A percentile compares a stretch with the other conserved stretches of the same genome.
phyloP scores from a whole-genome alignment of 2,329 filamentous ascomycete species.

The Colletotrichum sp. region DNA sequence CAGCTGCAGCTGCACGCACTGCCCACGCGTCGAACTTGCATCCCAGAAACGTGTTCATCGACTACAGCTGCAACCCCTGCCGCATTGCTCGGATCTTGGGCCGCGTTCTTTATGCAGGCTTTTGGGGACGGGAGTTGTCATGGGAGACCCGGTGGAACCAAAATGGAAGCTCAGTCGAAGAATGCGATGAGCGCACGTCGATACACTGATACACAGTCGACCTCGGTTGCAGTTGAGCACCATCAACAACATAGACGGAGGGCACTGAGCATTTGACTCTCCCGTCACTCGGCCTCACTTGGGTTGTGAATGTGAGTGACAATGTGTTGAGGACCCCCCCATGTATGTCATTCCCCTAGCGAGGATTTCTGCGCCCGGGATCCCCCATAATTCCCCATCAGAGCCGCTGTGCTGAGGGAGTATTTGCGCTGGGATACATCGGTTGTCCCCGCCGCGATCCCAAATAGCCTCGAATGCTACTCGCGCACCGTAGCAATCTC shows the following conservation, averaged over 20 bases:
- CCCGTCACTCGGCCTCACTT: neutral
- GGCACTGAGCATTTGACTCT: neutral
- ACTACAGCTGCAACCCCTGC: slow-evolving; percentile 14
- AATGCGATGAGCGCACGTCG: slow-evolving; percentile 5
- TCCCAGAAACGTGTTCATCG: slow-evolving; percentile 1
- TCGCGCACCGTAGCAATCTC: neutral
- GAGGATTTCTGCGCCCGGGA: neutral
- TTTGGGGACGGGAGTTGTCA: slow-evolving; percentile 4
- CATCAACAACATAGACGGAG: neutral
- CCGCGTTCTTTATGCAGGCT: neutral
- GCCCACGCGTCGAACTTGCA: slow-evolving; percentile 15
- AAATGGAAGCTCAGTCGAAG: neutral
- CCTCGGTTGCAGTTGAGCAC: neutral
- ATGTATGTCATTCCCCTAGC: neutral
- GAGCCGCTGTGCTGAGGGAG: neutral
- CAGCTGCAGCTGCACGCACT: neutral
- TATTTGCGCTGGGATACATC: slow-evolving; percentile 1
- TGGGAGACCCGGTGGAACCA: slow-evolving; percentile 3
- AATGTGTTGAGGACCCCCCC: neutral
- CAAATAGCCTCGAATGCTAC: neutral
- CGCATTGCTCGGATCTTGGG: neutral
- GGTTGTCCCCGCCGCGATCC: slow-evolving; percentile 1
- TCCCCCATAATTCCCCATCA: neutral
- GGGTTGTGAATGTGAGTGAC: neutral
- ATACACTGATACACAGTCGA: neutral